Conservation (phyloP, 2,329 filamentous ascomycete genomes). For the Colletotrichum sp. region DNA sequence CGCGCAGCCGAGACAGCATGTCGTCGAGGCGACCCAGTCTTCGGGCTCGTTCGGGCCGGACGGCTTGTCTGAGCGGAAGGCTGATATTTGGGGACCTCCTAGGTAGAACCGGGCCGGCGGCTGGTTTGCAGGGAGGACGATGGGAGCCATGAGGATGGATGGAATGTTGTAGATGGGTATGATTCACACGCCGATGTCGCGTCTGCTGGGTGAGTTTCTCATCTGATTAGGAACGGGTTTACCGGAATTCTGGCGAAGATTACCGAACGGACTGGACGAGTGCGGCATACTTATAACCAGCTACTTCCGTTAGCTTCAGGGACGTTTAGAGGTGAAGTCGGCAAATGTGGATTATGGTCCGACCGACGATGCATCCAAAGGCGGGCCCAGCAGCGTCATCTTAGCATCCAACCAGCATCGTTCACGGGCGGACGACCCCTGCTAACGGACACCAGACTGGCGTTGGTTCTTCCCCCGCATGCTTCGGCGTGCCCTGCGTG, state of each 20-base stretch:
- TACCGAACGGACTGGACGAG: fast-evolving
- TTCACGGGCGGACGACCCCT: background rate
- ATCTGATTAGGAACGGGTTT: background rate
- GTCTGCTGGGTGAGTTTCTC: background rate
- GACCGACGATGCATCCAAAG: background rate
- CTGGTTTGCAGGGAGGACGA: background rate
- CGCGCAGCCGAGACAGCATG: background rate
- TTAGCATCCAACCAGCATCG: background rate
- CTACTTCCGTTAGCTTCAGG: background rate
- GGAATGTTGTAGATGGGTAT: background rate
- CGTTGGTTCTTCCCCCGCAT: background rate
- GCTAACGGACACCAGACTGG: background rate
- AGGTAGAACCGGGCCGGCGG: background rate
- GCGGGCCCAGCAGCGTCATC: background rate
- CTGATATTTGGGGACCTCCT: background rate
- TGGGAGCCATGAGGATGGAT: background rate
- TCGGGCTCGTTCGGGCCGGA: background rate
- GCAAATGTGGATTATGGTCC: background rate
- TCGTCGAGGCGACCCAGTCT: background rate
- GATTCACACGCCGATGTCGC: background rate
- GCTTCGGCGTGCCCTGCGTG: background rate
- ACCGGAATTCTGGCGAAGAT: background rate
- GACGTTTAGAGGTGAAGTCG: background rate
- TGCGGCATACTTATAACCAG: background rate
- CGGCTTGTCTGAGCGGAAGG: background rate